Evolutionary conservation across 1,284 basidiomycete species (phyloP).

Genomic region (Apiotrichum mycotoxinovorans): DNA sequence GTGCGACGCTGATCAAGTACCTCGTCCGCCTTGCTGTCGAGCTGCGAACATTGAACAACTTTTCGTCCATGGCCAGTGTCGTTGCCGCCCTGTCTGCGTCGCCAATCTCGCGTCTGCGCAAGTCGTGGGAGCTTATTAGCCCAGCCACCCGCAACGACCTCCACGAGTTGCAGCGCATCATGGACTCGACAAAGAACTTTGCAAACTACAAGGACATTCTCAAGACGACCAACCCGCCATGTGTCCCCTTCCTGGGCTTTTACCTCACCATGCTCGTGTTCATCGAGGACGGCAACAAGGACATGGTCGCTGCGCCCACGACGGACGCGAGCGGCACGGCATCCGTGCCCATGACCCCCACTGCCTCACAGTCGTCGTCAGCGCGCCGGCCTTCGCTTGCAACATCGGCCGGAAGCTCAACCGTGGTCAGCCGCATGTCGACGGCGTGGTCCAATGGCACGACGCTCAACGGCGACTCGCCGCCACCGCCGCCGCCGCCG

Average conservation of each 20-base stretch:
- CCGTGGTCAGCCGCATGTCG: conserved; percentile 9
- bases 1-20: conserved; percentile 77
- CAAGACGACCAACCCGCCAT: conserved; percentile 82
- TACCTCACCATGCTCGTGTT: conserved; percentile 94
- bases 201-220: conserved; percentile 83
- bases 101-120: conserved; percentile 83
- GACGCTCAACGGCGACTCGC: not conserved
- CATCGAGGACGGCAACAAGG: conserved; percentile 96
- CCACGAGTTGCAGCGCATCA: conserved; percentile 70
- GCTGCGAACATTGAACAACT: conserved; percentile 82
- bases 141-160: conserved; percentile 50
- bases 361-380: conserved; percentile 5
- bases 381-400: not conserved
- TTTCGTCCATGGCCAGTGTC: conserved; percentile 95
- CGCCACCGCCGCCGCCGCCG: not conserved
- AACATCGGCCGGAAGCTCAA: conserved; percentile 3
- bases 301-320: conserved; percentile 59
- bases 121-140: conserved; percentile 67
- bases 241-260: conserved; percentile 96
- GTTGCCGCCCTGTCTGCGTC: conserved; percentile 91
- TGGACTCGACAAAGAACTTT: conserved; percentile 90
- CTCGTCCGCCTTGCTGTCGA: conserved; percentile 88
- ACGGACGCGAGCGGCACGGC: not conserved
- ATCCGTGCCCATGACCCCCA: conserved; percentile 14
- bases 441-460: conserved; percentile 4